Evolutionary conservation across 2,329 filamentous ascomycete species (phyloP).

Genomic region (Fusarium pseudocircinatum): DNA sequence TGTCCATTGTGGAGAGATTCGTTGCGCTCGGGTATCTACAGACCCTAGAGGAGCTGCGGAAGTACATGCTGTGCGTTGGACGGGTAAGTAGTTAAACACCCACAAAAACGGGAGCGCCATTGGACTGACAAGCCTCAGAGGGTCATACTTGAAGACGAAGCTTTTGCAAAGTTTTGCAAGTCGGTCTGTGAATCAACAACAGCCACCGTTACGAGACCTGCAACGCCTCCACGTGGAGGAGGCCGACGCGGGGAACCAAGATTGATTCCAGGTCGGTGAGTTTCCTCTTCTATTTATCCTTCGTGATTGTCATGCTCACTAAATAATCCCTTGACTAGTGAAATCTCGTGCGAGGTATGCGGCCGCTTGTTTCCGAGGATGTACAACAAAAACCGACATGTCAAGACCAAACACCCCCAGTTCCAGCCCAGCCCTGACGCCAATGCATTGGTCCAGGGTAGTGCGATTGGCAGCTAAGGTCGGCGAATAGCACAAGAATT

Average conservation of each 20-base stretch:
- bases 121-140: background rate
- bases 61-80: background rate
- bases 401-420: background rate
- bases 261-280: rapidly evolving
- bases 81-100: background rate
- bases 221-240: background rate
- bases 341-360: background rate
- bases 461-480: rapidly evolving
- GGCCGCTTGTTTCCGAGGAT: background rate
- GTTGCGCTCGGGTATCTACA: background rate
- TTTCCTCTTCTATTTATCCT: rapidly evolving
- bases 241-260: rapidly evolving
- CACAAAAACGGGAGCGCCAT: rapidly evolving
- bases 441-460: rapidly evolving
- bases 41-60: background rate
- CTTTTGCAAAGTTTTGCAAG: background rate
- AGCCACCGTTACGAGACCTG: background rate
- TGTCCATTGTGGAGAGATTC: background rate
- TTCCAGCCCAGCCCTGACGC: rapidly evolving
- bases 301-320: rapidly evolving
- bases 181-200: background rate
- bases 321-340: background rate
- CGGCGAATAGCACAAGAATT: rapidly evolving
- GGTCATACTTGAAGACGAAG: background rate
- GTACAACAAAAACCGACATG: constrained; percentile 1